Conservation (phyloP, 352 stramenopile species). For the Thalassiosira exigua region DNA sequence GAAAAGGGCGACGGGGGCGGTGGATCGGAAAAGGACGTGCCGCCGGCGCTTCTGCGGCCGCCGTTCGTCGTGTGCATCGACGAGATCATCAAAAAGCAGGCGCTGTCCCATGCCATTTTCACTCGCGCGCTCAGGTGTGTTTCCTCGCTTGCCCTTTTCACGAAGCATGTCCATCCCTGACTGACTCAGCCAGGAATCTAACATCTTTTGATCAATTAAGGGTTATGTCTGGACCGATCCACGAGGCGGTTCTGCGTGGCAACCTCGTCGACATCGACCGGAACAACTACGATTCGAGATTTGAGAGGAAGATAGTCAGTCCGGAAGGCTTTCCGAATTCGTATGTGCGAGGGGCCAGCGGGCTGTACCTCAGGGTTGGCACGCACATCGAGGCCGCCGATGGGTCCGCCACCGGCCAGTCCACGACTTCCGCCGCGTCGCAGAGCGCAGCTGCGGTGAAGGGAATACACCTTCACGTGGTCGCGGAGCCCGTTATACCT, state of each 20-base stretch:
- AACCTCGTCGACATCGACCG: slow-evolving; percentile 80
- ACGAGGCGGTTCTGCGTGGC: too few species aligned
- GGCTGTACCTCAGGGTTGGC: slow-evolving; percentile 75
- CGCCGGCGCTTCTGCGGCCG: slow-evolving; percentile 29
- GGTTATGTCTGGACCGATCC: too few species aligned
- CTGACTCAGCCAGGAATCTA: too few species aligned
- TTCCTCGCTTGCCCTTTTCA: too few species aligned
- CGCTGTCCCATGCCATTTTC: slow-evolving; percentile 79
- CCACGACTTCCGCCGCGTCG: slow-evolving; percentile 17
- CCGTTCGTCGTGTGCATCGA: slow-evolving; percentile 83
- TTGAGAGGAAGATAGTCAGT: slow-evolving; percentile 57
- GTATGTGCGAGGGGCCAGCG: slow-evolving; percentile 70
- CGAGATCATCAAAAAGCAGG: slow-evolving; percentile 80
- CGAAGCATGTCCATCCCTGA: too few species aligned
- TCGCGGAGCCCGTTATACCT: slow-evolving; percentile 79
- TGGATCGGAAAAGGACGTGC: slow-evolving; percentile 23
- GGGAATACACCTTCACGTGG: slow-evolving; percentile 72
- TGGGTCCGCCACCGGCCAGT: slow-evolving; percentile 32
- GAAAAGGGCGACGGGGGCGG: slow-evolving; percentile 31
- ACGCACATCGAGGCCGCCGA: slow-evolving; percentile 75
- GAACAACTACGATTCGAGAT: slow-evolving; percentile 54
- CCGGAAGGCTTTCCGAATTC: slow-evolving; percentile 84
- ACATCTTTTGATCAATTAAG: too few species aligned
- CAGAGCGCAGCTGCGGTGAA: slow-evolving; percentile 64
- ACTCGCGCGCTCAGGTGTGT: slow-evolving; percentile 72